These are phyloP conservation scores for Xylaria hypoxylon DNA, from an alignment of 2,329 filamentous ascomycete genomes.

Conservation along the genomic window DNA sequence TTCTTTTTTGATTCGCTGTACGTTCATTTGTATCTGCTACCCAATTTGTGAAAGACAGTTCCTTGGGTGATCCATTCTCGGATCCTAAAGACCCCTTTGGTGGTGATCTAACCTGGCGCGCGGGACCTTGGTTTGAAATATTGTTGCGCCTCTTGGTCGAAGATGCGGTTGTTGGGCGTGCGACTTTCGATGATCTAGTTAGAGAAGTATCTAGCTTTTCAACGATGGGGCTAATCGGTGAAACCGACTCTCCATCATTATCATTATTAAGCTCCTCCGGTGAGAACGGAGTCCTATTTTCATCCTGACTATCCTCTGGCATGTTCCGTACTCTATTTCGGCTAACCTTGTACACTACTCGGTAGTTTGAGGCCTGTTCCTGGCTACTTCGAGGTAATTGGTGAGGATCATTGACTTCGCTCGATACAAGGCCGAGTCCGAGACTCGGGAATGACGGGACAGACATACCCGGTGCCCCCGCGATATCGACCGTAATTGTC, in stretches of 20 bases:
- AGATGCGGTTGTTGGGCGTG: slow-evolving; percentile 41
- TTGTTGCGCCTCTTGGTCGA: slow-evolving; percentile 32
- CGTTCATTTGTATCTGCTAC: slow-evolving; percentile 49
- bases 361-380: slow-evolving; percentile 56
- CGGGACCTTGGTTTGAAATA: slow-evolving; percentile 16
- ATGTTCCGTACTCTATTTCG: slow-evolving; percentile 62
- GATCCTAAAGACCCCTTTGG: slow-evolving; percentile 39
- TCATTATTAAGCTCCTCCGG: slow-evolving; percentile 47
- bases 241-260: slow-evolving; percentile 20
- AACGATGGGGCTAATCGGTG: slow-evolving; percentile 15
- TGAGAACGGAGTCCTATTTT: slow-evolving; percentile 43
- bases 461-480: slow-evolving; percentile 62
- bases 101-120: slow-evolving; percentile 26
- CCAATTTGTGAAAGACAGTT: slow-evolving; percentile 41
- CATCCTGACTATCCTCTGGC: slow-evolving; percentile 51
- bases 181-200: slow-evolving; percentile 45
- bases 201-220: slow-evolving; percentile 38
- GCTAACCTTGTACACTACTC: slow-evolving; percentile 70
- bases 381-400: slow-evolving; percentile 39
- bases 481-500: slow-evolving; percentile 73
- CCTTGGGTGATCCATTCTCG: slow-evolving; percentile 39
- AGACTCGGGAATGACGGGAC: slow-evolving; percentile 68
- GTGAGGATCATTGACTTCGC: slow-evolving; percentile 49
- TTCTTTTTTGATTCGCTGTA: slow-evolving; percentile 61
- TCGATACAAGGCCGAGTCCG: slow-evolving; percentile 69